Evolutionary conservation across 441 rosid species (phyloP), one percentile per base, ranked within the genome.

Genomic region (Syzygium syzygioides): DNA sequence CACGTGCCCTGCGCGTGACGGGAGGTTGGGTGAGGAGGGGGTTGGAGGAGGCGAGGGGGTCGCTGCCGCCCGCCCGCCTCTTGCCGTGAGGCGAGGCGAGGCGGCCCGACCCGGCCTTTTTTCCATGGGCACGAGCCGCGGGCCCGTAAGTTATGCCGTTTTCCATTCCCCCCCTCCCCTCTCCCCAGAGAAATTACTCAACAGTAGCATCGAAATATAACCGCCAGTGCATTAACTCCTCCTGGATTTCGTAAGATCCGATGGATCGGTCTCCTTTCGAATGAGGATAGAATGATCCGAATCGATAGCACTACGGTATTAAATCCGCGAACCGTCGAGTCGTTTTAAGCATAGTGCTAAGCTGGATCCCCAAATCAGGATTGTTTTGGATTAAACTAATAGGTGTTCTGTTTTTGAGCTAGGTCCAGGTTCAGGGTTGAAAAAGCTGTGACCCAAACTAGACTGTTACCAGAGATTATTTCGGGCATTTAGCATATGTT

Each of bases 71-170:
- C 66, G 48, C 45, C 45, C 45, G 45, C 45, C 45, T 41, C 45
- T 9, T 6, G 45, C 9, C 6, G 5, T 13, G 14, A 57, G 2
- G 28, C 0, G 3, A 59, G 28, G 9, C 28, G 5, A 2, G n/a
- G 7, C 3, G 4, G 12, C 30, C 14, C 1, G 0, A 0, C 17
- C 66, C 4, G 0, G 14, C 62, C 15, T 11, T 53, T 53, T 53
- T 53, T 4, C 17, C 54, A 53, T 12, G 54, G 17, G 17, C 54
- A 14, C 14, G 54, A 53, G 17, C 3, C 17, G 7, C 2, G 56
- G 56, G 56, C 56, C 7, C 20, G 15, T 54, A 5, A 54, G 7
- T 54, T 54, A 45, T 45, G 48, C 48, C 48, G 48, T 45, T 45
- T 45, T 45, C 48, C 48, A 9, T 45, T 7, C 2, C 48, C 48